phyloP scores from a whole-genome alignment of 768 basidiomycete genomes.

The Grammothele lineata region DNA sequence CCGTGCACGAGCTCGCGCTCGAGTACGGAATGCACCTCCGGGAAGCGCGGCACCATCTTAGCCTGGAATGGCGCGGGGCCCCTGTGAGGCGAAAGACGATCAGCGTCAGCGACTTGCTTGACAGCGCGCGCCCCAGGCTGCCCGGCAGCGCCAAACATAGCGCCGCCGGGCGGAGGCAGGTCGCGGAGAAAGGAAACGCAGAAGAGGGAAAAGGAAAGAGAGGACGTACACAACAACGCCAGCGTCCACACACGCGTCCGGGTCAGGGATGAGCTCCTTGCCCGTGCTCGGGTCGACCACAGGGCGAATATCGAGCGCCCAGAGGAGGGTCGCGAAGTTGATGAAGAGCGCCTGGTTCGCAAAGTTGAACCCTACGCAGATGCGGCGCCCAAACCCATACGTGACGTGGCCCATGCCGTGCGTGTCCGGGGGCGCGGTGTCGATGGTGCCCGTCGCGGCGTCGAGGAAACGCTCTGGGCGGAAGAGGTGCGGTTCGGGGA shows the following conservation, averaged over 20 bases:
- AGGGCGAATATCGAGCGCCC: conserved; percentile 10
- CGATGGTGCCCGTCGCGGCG: conserved; percentile 1
- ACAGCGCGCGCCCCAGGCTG: too few species aligned
- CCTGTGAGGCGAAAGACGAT: too few species aligned
- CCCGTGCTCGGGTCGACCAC: not conserved
- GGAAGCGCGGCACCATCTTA: too few species aligned
- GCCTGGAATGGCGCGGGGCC: too few species aligned
- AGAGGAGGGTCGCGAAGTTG: conserved; percentile 12
- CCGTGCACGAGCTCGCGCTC: too few species aligned
- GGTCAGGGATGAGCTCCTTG: not conserved
- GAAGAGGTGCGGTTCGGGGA: conserved; percentile 19
- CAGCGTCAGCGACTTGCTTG: too few species aligned
- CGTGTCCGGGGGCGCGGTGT: conserved; percentile 4
- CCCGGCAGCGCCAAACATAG: too few species aligned
- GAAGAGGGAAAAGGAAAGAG: not conserved
- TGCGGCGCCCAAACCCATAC: conserved; percentile 14
- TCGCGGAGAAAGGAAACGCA: too few species aligned
- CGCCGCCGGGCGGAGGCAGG: too few species aligned
- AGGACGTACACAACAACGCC: not conserved
- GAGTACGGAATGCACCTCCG: too few species aligned
- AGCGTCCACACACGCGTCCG: not conserved
- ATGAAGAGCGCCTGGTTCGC: conserved; percentile 18
- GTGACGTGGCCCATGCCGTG: conserved; percentile 5
- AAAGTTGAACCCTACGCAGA: conserved; percentile 15
- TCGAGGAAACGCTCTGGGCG: conserved; percentile 24